phyloP scores from a whole-genome alignment of 2,329 filamentous ascomycete species.

The Ilyonectria sp. region DNA sequence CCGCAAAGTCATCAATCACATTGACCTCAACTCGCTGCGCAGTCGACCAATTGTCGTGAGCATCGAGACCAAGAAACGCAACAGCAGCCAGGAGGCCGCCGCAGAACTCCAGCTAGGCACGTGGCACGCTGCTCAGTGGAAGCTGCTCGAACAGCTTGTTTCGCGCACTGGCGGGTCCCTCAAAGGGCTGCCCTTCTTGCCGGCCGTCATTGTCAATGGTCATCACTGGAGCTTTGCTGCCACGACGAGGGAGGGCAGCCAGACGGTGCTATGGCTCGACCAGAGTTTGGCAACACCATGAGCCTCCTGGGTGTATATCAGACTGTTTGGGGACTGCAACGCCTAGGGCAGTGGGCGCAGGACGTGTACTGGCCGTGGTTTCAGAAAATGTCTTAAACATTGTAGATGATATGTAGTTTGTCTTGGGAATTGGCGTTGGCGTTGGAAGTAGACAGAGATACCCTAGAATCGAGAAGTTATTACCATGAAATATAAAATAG shows the following conservation, averaged over 20 bases:
- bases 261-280: not conserved
- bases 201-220: not conserved
- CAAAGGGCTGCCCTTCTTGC: not conserved
- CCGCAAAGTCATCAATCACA: constrained; percentile 16
- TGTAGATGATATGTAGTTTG: too few species aligned
- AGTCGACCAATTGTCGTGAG: constrained; percentile 1
- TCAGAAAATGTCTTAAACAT: not conserved
- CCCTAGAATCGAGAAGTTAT: too few species aligned
- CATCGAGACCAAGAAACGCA: constrained; percentile 13
- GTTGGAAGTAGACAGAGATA: too few species aligned
- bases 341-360: constrained; percentile 46
- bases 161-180: not conserved
- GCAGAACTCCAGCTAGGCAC: constrained; percentile 14
- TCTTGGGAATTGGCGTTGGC: too few species aligned
- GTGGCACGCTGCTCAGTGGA: constrained; percentile 18
- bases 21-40: constrained; percentile 6
- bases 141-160: not conserved
- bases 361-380: not conserved
- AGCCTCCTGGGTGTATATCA: not conserved
- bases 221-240: not conserved
- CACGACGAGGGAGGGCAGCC: not conserved
- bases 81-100: not conserved
- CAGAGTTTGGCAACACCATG: not conserved
- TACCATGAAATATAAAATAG: too few species aligned
- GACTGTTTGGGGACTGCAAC: not conserved